These are phyloP conservation scores for Pelargonium fulgidum DNA, from an alignment of 441 rosid species.

Conservation along the genomic window DNA sequence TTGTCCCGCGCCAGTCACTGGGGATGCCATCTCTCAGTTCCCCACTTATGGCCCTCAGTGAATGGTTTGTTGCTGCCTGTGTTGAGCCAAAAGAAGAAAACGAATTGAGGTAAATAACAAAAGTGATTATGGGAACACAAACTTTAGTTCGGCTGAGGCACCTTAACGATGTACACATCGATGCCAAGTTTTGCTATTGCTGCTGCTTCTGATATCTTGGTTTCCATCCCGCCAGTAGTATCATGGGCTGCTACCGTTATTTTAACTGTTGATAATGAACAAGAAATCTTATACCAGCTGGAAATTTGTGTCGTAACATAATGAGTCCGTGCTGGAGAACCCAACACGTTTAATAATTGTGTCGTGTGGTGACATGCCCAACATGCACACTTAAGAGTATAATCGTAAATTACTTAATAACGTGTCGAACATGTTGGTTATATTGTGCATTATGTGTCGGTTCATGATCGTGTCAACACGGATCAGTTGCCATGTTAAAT, in stretches of 20 bases:
- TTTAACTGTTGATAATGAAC: constrained; percentile 42
- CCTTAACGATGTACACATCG: constrained; percentile 90
- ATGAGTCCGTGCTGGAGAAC: no score
- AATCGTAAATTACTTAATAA: no score
- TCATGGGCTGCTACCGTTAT: constrained; percentile 80
- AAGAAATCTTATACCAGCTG: background rate
- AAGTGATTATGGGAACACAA: background rate
- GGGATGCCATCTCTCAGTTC: constrained; percentile 37
- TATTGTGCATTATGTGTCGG: no score
- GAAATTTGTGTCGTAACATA: no score
- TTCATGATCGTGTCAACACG: no score
- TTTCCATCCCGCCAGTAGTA: constrained; percentile 88
- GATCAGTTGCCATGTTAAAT: no score
- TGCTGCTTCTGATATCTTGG: constrained; percentile 89
- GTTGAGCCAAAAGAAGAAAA: background rate
- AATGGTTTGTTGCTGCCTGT: constrained; percentile 62
- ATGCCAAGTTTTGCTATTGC: constrained; percentile 82
- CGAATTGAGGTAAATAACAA: background rate
- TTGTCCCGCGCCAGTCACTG: constrained; percentile 58
- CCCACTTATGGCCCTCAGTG: constrained; percentile 48
- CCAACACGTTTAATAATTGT: no score
- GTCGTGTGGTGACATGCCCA: no score
- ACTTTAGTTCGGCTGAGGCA: constrained; percentile 4
- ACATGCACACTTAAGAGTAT: no score
- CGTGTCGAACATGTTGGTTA: no score